Base-by-base conservation (phyloP, 2,329 filamentous ascomycete genomes). In the Ciborinia camelliae region DNA sequence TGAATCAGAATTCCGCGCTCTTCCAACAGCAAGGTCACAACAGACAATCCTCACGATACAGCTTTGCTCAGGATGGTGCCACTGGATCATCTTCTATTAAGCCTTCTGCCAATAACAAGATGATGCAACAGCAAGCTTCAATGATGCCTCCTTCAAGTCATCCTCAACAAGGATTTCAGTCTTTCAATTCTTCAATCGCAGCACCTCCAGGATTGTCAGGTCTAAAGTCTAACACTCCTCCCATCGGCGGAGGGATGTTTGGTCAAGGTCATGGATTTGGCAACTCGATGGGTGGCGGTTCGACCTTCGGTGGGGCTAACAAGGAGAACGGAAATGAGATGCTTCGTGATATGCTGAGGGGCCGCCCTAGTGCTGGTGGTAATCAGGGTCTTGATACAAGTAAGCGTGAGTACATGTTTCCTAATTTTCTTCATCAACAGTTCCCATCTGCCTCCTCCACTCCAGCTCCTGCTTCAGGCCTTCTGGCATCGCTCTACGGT, bases 321-420 rank as follows among this genome's bases (percentile, higher is more conserved):
- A 92, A 95, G 78, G 93, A 96, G 72, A 81, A 79, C 60, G 86
- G 83, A 70, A 84, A 88, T 70, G 90, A 93, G 71, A 81, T 95
- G 76, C 85, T 96, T 79, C 90, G 92, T 77, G 90, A 91, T 76
- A 82, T 97, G 74, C 84, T 96, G 75, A 87, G 92, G 74, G 85
- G 86, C 75, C 86, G 86, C 74, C 84, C 84, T 75, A 80, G 77
- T 72, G 77, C 84, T 74, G 84, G 84, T 76, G 86, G 84, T 77
- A 85, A 83, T 77, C 90, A 92, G 79, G 83, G 84, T 77, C 88
- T 90, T 80, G 92, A 96, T 81, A 85, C 88, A 79, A 88, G 88
- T 87, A 97, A 97, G 92, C 92, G 92, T 97, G 92, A 97, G 92
- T 97, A 90, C 84, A 89, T 92, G 84, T 90, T 93, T 87, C 91